These are phyloP conservation scores for Syncephalastrum sp. DNA, from an alignment of 371 early-diverging fungal genomes.

Conservation along the genomic window DNA sequence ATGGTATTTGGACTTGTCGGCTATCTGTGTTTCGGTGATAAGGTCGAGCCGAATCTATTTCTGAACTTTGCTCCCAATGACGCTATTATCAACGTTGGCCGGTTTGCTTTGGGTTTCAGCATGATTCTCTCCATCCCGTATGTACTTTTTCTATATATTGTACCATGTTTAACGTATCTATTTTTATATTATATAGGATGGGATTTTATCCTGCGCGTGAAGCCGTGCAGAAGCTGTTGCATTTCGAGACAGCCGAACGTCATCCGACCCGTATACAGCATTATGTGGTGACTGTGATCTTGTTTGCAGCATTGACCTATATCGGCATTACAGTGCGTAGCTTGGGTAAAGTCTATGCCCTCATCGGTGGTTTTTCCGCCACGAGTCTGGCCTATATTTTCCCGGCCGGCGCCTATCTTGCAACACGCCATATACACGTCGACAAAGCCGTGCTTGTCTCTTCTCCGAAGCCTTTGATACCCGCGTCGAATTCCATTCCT, in stretches of 20 bases:
- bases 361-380: conserved; percentile 58
- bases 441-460: no score
- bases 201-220: conserved; percentile 57
- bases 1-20: conserved; percentile 59
- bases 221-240: conserved; percentile 51
- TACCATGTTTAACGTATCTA: neutral
- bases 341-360: conserved; percentile 53
- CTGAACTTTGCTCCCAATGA: conserved; percentile 56
- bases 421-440: conserved; percentile 18
- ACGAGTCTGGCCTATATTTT: conserved; percentile 58
- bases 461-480: no score
- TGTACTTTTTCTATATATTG: conserved; percentile 7
- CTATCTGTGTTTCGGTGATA: conserved; percentile 52
- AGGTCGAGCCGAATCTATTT: conserved; percentile 56
- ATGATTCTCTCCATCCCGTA: conserved; percentile 60
- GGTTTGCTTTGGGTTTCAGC: conserved; percentile 51
- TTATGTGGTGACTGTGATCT: conserved; percentile 37
- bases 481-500: neutral
- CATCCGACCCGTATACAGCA: conserved; percentile 46
- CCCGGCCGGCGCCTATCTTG: conserved; percentile 50
- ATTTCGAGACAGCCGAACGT: conserved; percentile 41
- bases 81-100: conserved; percentile 51
- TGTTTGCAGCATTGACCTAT: conserved; percentile 32
- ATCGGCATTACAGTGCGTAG: conserved; percentile 40
- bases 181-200: conserved; percentile 18